These are phyloP conservation scores for Ophioceras dolichostomum DNA, from an alignment of 2,329 filamentous ascomycete species.

Conservation along the genomic window DNA sequence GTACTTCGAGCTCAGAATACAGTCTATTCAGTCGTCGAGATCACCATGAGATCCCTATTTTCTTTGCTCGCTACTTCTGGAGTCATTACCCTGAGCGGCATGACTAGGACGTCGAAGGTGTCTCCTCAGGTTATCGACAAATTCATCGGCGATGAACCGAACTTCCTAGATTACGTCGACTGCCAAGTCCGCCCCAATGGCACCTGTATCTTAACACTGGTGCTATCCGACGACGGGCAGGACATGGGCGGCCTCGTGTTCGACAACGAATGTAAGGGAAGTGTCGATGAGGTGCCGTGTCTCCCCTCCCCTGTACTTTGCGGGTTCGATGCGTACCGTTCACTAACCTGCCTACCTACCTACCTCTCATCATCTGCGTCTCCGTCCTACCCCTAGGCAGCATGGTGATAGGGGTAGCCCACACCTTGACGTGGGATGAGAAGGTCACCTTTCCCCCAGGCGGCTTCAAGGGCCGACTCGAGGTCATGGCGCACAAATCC, in stretches of 20 bases:
- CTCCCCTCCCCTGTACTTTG: too few species aligned
- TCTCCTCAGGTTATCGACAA: too few species aligned
- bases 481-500: not conserved
- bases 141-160: conserved; percentile 1
- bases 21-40: too few species aligned
- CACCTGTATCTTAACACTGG: not conserved
- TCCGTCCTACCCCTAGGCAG: not conserved
- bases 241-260: conserved; percentile 1
- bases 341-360: too few species aligned
- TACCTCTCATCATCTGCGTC: too few species aligned
- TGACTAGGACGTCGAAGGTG: too few species aligned
- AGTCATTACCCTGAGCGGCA: too few species aligned
- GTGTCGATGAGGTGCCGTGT: too few species aligned
- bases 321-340: too few species aligned
- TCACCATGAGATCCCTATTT: too few species aligned
- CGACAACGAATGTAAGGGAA: not conserved
- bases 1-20: too few species aligned
- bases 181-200: not conserved
- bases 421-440: not conserved
- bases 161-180: conserved; percentile 1
- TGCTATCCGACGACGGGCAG: not conserved
- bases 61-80: too few species aligned
- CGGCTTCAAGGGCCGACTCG: not conserved
- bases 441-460: not conserved
- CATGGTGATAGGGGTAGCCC: not conserved